phyloP scores from a whole-genome alignment of 306 rosid genomes.

The Cicer arietinum region DNA sequence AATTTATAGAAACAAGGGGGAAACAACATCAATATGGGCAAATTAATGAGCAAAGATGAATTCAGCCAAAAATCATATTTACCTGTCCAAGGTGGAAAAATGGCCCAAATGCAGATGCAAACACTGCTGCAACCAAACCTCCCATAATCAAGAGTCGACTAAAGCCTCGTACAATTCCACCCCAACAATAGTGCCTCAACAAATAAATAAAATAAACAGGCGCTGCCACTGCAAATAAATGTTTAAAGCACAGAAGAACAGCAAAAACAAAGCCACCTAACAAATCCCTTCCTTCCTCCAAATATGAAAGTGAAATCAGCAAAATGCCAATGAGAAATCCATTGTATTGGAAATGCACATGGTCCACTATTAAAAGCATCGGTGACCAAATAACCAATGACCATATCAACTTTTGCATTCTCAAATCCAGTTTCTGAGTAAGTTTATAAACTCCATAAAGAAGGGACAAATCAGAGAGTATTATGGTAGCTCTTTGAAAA shows the following conservation, averaged over 20 bases:
- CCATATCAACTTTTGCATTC: constrained; percentile 66
- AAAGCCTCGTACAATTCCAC: constrained; percentile 65
- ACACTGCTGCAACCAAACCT: constrained; percentile 64
- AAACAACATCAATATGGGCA: constrained; percentile 17
- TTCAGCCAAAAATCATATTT: constrained; percentile 30
- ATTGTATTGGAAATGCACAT: constrained; percentile 89
- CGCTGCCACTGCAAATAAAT: constrained; percentile 90
- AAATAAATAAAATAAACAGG: constrained; percentile 87
- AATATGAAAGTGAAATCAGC: constrained; percentile 78
- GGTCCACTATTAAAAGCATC: constrained; percentile 83
- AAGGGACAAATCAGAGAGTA: constrained; percentile 72
- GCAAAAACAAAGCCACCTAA: constrained; percentile 80
- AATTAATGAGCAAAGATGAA: constrained; percentile 16
- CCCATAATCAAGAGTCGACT: constrained; percentile 73
- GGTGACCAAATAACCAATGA: constrained; percentile 89
- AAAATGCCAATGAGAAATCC: constrained; percentile 91
- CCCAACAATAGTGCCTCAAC: constrained; percentile 87
- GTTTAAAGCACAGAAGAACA: constrained; percentile 78
- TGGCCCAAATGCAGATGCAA: constrained; percentile 82
- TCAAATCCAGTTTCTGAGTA: constrained; percentile 56
- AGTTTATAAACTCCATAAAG: constrained; percentile 72
- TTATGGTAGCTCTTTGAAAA: constrained; percentile 74
- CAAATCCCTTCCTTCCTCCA: constrained; percentile 92
- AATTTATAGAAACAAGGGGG: constrained; percentile 16
- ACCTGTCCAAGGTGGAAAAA: constrained; percentile 90